Evolutionary conservation across 2,329 filamentous ascomycete genomes (phyloP).

Genomic region (Elsinoe australis): DNA sequence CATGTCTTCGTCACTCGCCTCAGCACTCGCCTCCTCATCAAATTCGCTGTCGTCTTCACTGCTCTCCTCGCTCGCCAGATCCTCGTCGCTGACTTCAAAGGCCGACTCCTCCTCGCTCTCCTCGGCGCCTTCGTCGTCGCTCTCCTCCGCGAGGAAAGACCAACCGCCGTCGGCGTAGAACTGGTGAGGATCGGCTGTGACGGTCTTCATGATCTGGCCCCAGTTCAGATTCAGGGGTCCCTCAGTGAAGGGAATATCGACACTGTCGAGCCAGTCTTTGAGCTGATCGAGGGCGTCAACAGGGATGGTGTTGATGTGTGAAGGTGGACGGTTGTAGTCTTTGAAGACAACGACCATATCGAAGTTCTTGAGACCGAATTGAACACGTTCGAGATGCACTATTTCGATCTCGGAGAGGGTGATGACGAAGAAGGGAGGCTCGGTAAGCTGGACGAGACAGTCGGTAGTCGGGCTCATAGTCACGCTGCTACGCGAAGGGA

Average conservation of each 20-base stretch:
- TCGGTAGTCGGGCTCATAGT: constrained; percentile 94
- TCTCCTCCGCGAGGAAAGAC: constrained; percentile 83
- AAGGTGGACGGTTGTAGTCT: constrained; percentile 82
- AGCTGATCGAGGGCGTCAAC: constrained; percentile 91
- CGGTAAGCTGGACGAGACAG: constrained; percentile 91
- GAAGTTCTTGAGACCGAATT: constrained; percentile 97
- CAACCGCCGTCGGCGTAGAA: constrained; percentile 96
- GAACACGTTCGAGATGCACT: constrained; percentile 89
- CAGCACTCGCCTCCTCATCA: constrained; percentile 77
- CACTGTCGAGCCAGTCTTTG: constrained; percentile 94
- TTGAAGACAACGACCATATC: constrained; percentile 98
- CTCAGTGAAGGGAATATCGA: constrained; percentile 89
- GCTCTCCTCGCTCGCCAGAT: constrained; percentile 67
- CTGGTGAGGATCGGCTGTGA: constrained; percentile 82
- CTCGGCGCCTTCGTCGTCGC: constrained; percentile 70
- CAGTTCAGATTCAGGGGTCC: constrained; percentile 97
- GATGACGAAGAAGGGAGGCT: constrained; percentile 92
- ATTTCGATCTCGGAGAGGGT: constrained; percentile 94
- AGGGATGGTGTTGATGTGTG: constrained; percentile 96
- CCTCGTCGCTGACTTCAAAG: constrained; percentile 83
- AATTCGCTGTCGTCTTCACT: constrained; percentile 90
- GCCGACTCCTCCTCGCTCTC: constrained; percentile 81
- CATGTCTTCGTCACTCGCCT: constrained; percentile 65
- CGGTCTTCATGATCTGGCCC: constrained; percentile 99
- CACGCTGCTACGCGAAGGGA: constrained; percentile 91